Base-by-base conservation (phyloP, 768 basidiomycete species). In the Trametes cubensis region DNA sequence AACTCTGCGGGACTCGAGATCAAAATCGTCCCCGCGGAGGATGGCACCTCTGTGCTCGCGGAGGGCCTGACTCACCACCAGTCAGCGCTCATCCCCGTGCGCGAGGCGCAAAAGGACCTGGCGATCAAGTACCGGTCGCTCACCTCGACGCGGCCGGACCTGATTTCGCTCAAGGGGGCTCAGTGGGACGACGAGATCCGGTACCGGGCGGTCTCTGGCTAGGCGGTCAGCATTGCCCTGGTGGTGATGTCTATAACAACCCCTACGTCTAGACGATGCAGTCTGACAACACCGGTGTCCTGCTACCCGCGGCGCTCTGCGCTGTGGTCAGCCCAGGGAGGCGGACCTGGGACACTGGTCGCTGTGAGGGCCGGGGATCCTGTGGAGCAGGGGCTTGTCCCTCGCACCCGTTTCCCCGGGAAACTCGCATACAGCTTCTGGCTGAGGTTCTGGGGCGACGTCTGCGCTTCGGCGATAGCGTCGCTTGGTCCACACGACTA, bases 91-190 rank as follows among this genome's bases (percentile, higher is more conserved):
- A 40, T 67, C 48, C 49, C 66, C 38, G 48, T 67, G 17, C 47
- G 55, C 26, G 44, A 67, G 46, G 66, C 66, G 21, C 66, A 67
- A 63, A 61, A 62, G 48, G 50, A 56, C 28, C 17, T 34, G 8
- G 47, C 26, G 51, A 65, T 67, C 60, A 55, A 51, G 55, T 66
- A 66, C 60, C 66, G 50, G 53, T 59, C 58, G 63, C 63, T 67
- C 45, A 67, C 66, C 6, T 40, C 62, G 25, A 26, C 30, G 55
- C 47, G 53, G 58, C 49, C 49, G 48, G 57, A 58, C 51, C 58
- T 67, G 20, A 47, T 67, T 23, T 21, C 53, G 14, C 50, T 58
- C 34, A 56, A 48, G 58, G 41, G 59, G 41, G 66, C 66, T 34
- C 63, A 65, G 63, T 28, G 26, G 53, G 46, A 47, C 30, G 30